Conservation (phyloP, 495 filamentous ascomycete genomes). For the Clohesyomyces aquaticus region DNA sequence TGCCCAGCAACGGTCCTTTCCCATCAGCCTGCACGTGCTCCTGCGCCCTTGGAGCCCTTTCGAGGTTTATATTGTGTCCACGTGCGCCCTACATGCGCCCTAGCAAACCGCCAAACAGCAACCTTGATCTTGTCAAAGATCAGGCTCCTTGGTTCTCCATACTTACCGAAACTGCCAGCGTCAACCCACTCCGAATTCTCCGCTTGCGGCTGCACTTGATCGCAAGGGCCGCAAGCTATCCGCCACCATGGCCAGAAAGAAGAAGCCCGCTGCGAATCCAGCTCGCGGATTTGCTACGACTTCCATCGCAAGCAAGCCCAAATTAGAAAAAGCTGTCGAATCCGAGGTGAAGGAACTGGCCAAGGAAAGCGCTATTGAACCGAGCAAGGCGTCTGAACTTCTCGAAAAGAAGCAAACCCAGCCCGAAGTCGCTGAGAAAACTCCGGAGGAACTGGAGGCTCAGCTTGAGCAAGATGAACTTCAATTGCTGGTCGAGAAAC, state of each 20-base stretch:
- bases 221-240: background rate
- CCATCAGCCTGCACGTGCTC: background rate
- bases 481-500: slow-evolving; percentile 79
- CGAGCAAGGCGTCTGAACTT: background rate
- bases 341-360: slow-evolving; percentile 21
- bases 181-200: background rate
- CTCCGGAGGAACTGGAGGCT: slow-evolving; percentile 80
- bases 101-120: slow-evolving; percentile 10
- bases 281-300: slow-evolving; percentile 91
- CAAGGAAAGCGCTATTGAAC: slow-evolving; percentile 9
- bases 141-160: slow-evolving; percentile 36
- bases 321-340: slow-evolving; percentile 38
- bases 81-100: slow-evolving; percentile 27
- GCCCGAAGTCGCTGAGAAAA: slow-evolving; percentile 44
- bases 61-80: background rate
- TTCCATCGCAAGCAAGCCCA: slow-evolving; percentile 76
- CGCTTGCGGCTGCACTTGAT: background rate
- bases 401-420: background rate
- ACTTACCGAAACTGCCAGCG: slow-evolving; percentile 10
- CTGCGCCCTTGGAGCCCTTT: slow-evolving; percentile 4
- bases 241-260: slow-evolving; percentile 65
- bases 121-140: slow-evolving; percentile 34
- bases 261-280: slow-evolving; percentile 80
- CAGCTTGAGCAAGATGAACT: slow-evolving; percentile 82
- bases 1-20: slow-evolving; percentile 8